These are phyloP conservation scores for Pseudonitzschia pungens DNA, from an alignment of 108 stramenopile species.

Conservation along the genomic window DNA sequence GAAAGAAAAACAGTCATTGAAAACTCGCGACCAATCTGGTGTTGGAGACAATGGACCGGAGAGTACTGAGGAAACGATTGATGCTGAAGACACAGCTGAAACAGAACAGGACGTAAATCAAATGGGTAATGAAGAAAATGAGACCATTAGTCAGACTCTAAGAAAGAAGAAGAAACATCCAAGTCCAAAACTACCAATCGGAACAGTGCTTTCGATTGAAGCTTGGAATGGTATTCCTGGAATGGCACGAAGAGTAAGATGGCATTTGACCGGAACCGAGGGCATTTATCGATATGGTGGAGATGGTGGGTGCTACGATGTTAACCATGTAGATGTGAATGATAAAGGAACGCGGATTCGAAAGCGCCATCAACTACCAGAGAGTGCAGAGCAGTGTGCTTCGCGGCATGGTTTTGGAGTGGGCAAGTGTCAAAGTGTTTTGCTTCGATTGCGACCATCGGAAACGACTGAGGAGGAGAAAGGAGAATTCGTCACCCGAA, in stretches of 20 bases:
- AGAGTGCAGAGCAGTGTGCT: slow-evolving; percentile 79
- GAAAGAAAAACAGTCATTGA: slow-evolving; percentile 18
- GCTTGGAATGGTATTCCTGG: slow-evolving; percentile 75
- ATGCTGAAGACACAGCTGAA: slow-evolving; percentile 7
- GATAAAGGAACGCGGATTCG: slow-evolving; percentile 67
- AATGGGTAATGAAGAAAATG: slow-evolving; percentile 19
- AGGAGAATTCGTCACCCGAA: slow-evolving; percentile 13
- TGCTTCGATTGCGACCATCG: slow-evolving; percentile 48
- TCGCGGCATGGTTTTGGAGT: slow-evolving; percentile 81
- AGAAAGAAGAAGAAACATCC: slow-evolving; percentile 64
- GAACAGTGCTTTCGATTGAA: slow-evolving; percentile 78
- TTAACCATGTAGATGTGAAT: slow-evolving; percentile 81
- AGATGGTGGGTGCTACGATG: slow-evolving; percentile 83
- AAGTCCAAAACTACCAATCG: slow-evolving; percentile 73
- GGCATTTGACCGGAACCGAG: slow-evolving; percentile 82
- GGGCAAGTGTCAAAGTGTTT: slow-evolving; percentile 49
- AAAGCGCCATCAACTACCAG: slow-evolving; percentile 72
- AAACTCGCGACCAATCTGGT: slow-evolving; percentile 22
- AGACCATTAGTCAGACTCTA: slow-evolving; percentile 12
- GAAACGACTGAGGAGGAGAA: not conserved
- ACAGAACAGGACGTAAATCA: slow-evolving; percentile 5
- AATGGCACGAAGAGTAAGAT: slow-evolving; percentile 69
- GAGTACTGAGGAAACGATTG: slow-evolving; percentile 17
- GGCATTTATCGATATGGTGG: slow-evolving; percentile 87
- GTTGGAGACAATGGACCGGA: slow-evolving; percentile 24